Evolutionary conservation across 176 grass and related monocot genomes (phyloP).

Genomic region (Stipa capillata): DNA sequence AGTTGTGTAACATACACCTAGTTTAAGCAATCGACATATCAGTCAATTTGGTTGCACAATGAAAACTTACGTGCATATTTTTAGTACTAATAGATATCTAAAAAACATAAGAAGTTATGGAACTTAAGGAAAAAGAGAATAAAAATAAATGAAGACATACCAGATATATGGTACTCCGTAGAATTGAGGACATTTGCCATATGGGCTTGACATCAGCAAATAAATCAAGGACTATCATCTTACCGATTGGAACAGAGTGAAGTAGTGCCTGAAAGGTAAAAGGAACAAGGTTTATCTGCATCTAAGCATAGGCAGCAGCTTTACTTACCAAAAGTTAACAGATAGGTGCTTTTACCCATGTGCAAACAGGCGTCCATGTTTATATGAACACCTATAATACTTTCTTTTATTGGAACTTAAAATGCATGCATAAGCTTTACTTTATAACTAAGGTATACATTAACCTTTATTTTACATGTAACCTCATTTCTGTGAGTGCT

Average conservation of each 20-base stretch:
- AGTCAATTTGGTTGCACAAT: neutral
- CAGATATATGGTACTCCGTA: slow-evolving; percentile 92
- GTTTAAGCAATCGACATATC: slow-evolving; percentile 21
- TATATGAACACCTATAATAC: neutral
- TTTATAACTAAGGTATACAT: neutral
- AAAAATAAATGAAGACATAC: slow-evolving; percentile 26
- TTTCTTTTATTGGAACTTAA: neutral
- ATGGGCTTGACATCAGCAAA: slow-evolving; percentile 98
- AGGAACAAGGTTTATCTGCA: slow-evolving; percentile 4
- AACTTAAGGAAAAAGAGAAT: neutral
- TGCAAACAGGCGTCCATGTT: neutral
- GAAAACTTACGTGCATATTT: neutral
- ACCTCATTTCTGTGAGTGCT: slow-evolving; percentile 2
- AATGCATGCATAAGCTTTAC: neutral
- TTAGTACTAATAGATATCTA: neutral
- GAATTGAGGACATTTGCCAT: slow-evolving; percentile 84
- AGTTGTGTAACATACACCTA: slow-evolving; percentile 99
- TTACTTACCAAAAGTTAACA: neutral
- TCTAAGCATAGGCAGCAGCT: neutral
- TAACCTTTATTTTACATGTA: neutral
- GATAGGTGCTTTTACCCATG: neutral
- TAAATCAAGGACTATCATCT: slow-evolving; percentile 99
- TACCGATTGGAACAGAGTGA: slow-evolving; percentile 92
- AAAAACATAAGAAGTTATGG: neutral
- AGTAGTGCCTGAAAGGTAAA: slow-evolving; percentile 69